Evolutionary conservation across 1,284 basidiomycete species (phyloP).

Genomic region (Violaceomyces palustris): DNA sequence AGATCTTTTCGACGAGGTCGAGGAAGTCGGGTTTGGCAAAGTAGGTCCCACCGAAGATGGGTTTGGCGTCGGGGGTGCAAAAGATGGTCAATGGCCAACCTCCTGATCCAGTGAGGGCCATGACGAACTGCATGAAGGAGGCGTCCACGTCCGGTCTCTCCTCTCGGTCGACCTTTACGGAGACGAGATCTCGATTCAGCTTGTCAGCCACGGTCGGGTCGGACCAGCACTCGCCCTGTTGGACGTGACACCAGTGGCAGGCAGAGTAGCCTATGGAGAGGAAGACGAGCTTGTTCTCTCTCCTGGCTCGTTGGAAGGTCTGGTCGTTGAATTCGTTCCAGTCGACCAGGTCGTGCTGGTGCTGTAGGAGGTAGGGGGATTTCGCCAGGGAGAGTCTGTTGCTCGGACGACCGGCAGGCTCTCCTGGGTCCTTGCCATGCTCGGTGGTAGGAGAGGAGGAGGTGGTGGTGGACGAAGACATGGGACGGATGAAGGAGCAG

Average conservation of each 20-base stretch:
- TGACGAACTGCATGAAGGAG: conserved; percentile 57
- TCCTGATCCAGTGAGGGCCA: conserved; percentile 56
- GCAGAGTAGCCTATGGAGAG: conserved; percentile 57
- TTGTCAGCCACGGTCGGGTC: conserved; percentile 55
- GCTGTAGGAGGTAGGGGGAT: conserved; percentile 57
- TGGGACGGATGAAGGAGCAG: no score
- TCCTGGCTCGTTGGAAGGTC: conserved; percentile 54
- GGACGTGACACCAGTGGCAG: conserved; percentile 53
- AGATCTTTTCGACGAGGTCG: conserved; percentile 37
- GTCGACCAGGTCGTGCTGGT: conserved; percentile 56
- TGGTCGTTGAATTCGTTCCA: conserved; percentile 57
- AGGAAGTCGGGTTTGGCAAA: conserved; percentile 52
- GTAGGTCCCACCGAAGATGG: conserved; percentile 57
- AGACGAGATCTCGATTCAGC: conserved; percentile 57
- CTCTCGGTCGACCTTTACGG: conserved; percentile 57
- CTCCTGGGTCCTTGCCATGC: no score
- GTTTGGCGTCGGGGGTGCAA: conserved; percentile 46
- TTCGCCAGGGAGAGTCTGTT: conserved; percentile 55
- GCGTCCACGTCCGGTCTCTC: conserved; percentile 58
- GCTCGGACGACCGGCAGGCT: no score
- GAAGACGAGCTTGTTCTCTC: conserved; percentile 56
- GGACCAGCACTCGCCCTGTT: conserved; percentile 56
- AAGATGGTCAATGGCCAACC: conserved; percentile 57
- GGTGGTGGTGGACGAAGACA: no score
- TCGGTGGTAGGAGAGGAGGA: no score